Conservation (phyloP, 768 basidiomycete species). For the Leucocoprinus leucothites region DNA sequence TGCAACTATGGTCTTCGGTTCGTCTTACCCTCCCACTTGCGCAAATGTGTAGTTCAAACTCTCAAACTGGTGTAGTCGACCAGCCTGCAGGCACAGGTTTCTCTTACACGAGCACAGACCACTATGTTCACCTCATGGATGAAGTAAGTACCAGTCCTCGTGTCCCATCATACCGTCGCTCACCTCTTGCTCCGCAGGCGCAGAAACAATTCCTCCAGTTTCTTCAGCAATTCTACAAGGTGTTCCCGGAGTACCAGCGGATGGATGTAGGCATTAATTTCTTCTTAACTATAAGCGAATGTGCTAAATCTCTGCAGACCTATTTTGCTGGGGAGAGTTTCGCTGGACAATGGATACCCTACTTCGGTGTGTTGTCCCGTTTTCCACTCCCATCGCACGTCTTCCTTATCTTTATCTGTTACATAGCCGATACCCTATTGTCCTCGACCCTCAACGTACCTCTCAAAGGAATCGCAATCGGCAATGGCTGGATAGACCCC, state of each 20-base stretch:
- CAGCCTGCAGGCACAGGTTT: slow-evolving; percentile 97
- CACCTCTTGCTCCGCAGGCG: slow-evolving; percentile 43
- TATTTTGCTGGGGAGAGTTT: slow-evolving; percentile 96
- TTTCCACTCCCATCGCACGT: not conserved
- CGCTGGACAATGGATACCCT: slow-evolving; percentile 97
- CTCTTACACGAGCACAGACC: slow-evolving; percentile 84
- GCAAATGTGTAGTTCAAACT: not conserved
- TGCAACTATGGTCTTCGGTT: slow-evolving; percentile 88
- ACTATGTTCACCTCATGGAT: slow-evolving; percentile 75
- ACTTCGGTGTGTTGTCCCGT: slow-evolving; percentile 61
- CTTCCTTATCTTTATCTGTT: not conserved
- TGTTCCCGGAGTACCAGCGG: slow-evolving; percentile 84
- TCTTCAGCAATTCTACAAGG: slow-evolving; percentile 78
- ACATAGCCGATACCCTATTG: slow-evolving; percentile 73
- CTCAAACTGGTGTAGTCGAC: slow-evolving; percentile 63
- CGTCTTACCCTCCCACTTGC: slow-evolving; percentile 22
- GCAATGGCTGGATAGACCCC: slow-evolving; percentile 98
- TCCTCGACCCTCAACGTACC: slow-evolving; percentile 55
- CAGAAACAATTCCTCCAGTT: slow-evolving; percentile 80
- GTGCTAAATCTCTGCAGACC: slow-evolving; percentile 49
- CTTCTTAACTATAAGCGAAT: not conserved
- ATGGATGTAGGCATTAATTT: slow-evolving; percentile 66
- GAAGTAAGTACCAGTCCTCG: slow-evolving; percentile 37
- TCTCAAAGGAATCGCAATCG: slow-evolving; percentile 82
- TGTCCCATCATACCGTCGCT: slow-evolving; percentile 7